These are phyloP conservation scores for Spatholobus suberectus DNA, from an alignment of 306 rosid species.

Conservation along the genomic window DNA sequence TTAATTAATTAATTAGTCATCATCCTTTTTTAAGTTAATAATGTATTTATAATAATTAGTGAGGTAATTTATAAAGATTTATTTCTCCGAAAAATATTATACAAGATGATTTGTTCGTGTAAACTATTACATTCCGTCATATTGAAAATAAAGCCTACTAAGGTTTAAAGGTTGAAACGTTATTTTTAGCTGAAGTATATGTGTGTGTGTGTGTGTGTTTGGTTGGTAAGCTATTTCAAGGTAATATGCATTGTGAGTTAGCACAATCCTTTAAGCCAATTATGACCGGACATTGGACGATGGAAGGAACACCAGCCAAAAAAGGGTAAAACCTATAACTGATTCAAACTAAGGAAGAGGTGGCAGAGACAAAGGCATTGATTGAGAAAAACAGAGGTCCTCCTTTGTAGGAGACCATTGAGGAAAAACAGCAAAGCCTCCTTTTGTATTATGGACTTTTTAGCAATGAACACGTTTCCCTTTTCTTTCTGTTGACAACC, in stretches of 20 bases:
- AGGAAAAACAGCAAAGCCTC: conserved; percentile 51
- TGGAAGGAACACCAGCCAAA: conserved; percentile 38
- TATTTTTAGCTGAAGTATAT: conserved; percentile 27
- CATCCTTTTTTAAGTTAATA: background rate
- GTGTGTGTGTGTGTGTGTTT: background rate
- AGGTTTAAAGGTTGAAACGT: conserved; percentile 7
- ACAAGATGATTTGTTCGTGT: too few species aligned
- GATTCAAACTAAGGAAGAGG: conserved; percentile 58
- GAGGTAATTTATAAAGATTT: background rate
- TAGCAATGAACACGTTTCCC: conserved; percentile 36
- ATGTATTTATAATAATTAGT: background rate
- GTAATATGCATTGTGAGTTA: conserved; percentile 7
- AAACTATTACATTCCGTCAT: background rate
- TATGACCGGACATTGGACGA: conserved; percentile 13
- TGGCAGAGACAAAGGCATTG: conserved; percentile 42
- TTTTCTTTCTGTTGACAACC: conserved; percentile 59
- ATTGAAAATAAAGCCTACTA: background rate
- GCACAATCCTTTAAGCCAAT: background rate
- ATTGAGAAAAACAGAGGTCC: conserved; percentile 48
- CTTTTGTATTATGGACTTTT: conserved; percentile 38
- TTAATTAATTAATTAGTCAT: background rate
- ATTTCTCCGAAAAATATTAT: background rate
- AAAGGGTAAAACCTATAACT: conserved; percentile 62
- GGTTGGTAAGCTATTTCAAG: conserved; percentile 41
- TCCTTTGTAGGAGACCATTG: conserved; percentile 68